These are phyloP conservation scores for Nowakowskiella sp. DNA, from an alignment of 192 early-diverging fungal species.

Conservation along the genomic window DNA sequence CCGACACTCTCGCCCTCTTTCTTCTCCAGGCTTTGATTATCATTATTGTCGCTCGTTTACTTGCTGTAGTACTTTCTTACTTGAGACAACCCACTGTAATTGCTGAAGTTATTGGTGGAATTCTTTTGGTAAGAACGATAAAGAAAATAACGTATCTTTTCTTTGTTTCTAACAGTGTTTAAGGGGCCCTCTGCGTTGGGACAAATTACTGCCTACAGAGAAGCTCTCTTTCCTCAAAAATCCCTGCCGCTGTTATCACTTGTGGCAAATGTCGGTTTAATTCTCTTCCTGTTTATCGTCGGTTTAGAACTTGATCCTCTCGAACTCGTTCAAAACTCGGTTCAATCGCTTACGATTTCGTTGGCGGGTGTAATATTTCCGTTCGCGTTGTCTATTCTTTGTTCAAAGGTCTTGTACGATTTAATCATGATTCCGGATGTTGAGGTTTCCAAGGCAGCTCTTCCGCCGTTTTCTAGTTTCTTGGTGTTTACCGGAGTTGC, in stretches of 20 bases:
- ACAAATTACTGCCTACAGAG: slow-evolving; percentile 51
- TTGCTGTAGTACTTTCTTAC: slow-evolving; percentile 45
- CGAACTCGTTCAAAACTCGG: slow-evolving; percentile 45
- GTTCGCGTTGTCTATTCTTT: slow-evolving; percentile 58
- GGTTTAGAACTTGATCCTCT: slow-evolving; percentile 73
- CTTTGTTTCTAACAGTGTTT: background rate
- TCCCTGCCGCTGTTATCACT: slow-evolving; percentile 59
- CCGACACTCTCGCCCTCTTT: slow-evolving; percentile 56
- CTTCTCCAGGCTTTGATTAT: slow-evolving; percentile 67
- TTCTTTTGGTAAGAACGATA: slow-evolving; percentile 38
- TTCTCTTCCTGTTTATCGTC: slow-evolving; percentile 78
- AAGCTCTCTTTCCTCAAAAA: slow-evolving; percentile 52
- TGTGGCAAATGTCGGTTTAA: slow-evolving; percentile 67
- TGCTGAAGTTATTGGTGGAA: slow-evolving; percentile 73
- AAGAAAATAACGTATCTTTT: background rate
- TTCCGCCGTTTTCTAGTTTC: slow-evolving; percentile 42
- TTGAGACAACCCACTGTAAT: slow-evolving; percentile 69
- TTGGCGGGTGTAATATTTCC: slow-evolving; percentile 64
- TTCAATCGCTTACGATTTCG: slow-evolving; percentile 49
- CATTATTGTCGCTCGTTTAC: slow-evolving; percentile 51
- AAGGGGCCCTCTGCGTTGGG: slow-evolving; percentile 67
- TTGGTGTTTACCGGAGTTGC: slow-evolving; percentile 72
- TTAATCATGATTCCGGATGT: slow-evolving; percentile 21
- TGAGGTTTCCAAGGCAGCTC: slow-evolving; percentile 18
- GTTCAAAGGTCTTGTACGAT: slow-evolving; percentile 61